These are phyloP conservation scores for Scheffersomyces coipomensis DNA, from an alignment of 805 yeast genomes.

Conservation along the genomic window DNA sequence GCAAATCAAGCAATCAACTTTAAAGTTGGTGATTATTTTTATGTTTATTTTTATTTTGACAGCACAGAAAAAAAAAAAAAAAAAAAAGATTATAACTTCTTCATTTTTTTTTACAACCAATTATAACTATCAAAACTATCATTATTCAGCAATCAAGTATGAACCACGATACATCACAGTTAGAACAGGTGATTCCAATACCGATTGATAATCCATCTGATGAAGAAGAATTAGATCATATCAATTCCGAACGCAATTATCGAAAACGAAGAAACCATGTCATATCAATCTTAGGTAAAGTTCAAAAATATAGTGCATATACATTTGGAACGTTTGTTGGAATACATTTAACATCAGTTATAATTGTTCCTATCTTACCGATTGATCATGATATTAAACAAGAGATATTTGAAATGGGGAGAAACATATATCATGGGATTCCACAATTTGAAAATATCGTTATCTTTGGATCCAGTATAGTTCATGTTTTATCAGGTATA, in stretches of 20 bases:
- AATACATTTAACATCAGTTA: constrained; percentile 56
- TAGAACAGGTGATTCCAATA: neutral
- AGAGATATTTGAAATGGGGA: constrained; percentile 56
- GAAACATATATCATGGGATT: constrained; percentile 56
- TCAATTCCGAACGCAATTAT: too few species aligned
- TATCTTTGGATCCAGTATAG: constrained; percentile 44
- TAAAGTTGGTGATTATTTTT: neutral
- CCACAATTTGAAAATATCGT: constrained; percentile 48
- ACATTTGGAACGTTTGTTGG: constrained; percentile 56
- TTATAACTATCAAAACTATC: neutral
- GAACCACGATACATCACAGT: neutral
- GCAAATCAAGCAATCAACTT: neutral
- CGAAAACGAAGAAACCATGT: neutral
- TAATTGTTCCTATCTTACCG: constrained; percentile 54
- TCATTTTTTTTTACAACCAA: neutral
- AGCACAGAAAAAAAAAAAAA: too few species aligned
- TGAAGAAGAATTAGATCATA: neutral
- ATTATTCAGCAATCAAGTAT: neutral
- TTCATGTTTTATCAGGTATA: constrained; percentile 58
- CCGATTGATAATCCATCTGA: constrained; percentile 1
- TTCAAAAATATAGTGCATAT: constrained; percentile 63
- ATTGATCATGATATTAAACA: constrained; percentile 36
- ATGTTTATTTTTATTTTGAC: neutral
- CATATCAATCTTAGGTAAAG: constrained; percentile 12
- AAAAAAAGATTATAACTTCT: too few species aligned